These are phyloP conservation scores for Plasmodium gallinaceum DNA, from an alignment of 169 alveolate species.

Conservation along the genomic window DNA sequence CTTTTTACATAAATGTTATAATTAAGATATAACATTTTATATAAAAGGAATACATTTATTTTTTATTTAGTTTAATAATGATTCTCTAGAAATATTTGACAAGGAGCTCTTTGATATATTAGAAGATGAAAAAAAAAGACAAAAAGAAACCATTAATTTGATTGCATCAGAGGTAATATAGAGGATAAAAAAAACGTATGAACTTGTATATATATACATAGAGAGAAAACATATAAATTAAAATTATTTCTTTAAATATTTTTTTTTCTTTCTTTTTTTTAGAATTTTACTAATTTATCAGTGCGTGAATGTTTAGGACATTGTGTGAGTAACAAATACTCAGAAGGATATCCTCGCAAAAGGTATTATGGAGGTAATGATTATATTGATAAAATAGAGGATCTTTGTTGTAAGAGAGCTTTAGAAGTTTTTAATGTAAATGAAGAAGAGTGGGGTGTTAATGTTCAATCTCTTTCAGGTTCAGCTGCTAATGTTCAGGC, in stretches of 20 bases:
- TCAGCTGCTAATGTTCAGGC: slow-evolving; percentile 98
- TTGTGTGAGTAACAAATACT: slow-evolving; percentile 93
- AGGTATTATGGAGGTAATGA: slow-evolving; percentile 95
- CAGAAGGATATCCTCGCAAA: slow-evolving; percentile 98
- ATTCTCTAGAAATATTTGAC: slow-evolving; percentile 84
- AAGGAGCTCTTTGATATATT: slow-evolving; percentile 87
- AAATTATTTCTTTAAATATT: background rate
- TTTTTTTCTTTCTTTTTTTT: slow-evolving; percentile 4
- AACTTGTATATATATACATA: background rate
- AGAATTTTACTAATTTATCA: slow-evolving; percentile 90
- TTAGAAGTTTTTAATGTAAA: slow-evolving; percentile 93
- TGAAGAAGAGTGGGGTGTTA: slow-evolving; percentile 97
- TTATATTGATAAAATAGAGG: slow-evolving; percentile 91
- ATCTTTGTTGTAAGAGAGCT: slow-evolving; percentile 94
- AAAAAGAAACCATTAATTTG: slow-evolving; percentile 84
- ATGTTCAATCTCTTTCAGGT: slow-evolving; percentile 97
- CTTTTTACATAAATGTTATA: no score
- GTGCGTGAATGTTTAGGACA: slow-evolving; percentile 95
- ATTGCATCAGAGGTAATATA: slow-evolving; percentile 89
- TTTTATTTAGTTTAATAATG: slow-evolving; percentile 35
- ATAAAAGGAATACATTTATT: background rate
- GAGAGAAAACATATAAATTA: background rate
- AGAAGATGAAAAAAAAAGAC: slow-evolving; percentile 87
- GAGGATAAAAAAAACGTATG: background rate
- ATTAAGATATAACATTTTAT: background rate